Conservation (phyloP, 108 stramenopile genomes). For the Halocafeteria seosinensis region DNA sequence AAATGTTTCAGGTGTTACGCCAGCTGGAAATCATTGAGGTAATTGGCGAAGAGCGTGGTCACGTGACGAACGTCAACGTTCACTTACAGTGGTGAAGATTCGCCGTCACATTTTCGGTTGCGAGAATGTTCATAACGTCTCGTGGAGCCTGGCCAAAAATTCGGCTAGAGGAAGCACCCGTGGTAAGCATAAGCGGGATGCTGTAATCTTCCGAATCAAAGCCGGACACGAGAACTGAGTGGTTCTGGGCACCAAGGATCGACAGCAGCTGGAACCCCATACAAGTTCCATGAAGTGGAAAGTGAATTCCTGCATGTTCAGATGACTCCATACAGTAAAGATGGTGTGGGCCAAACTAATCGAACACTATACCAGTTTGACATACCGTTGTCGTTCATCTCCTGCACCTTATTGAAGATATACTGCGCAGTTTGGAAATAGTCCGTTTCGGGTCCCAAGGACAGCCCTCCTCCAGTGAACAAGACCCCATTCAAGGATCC, state of each 20-base stretch:
- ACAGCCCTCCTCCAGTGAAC: conserved; percentile 6
- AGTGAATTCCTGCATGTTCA: too few species aligned
- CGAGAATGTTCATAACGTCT: neutral
- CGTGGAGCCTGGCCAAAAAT: neutral
- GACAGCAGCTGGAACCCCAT: conserved; percentile 16
- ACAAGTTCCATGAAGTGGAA: conserved; percentile 18
- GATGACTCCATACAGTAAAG: too few species aligned
- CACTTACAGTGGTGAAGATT: conserved; percentile 18
- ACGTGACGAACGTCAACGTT: too few species aligned
- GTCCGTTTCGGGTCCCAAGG: neutral
- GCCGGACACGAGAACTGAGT: too few species aligned
- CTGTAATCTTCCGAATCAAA: conserved; percentile 7
- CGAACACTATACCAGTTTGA: too few species aligned
- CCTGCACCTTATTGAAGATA: neutral
- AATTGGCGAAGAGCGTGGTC: too few species aligned
- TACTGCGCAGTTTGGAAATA: neutral
- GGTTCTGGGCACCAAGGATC: neutral
- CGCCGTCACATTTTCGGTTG: conserved; percentile 6
- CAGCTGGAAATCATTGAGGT: too few species aligned
- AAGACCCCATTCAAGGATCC: conserved; percentile 1
- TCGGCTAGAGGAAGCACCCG: neutral
- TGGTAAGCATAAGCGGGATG: conserved; percentile 6
- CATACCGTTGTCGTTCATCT: neutral
- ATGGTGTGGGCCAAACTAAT: too few species aligned
- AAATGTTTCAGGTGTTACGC: conserved; percentile 7